Evolutionary conservation across 345 rosid genomes (phyloP), one percentile per base, ranked within the genome.

Genomic region (Populus alba): DNA sequence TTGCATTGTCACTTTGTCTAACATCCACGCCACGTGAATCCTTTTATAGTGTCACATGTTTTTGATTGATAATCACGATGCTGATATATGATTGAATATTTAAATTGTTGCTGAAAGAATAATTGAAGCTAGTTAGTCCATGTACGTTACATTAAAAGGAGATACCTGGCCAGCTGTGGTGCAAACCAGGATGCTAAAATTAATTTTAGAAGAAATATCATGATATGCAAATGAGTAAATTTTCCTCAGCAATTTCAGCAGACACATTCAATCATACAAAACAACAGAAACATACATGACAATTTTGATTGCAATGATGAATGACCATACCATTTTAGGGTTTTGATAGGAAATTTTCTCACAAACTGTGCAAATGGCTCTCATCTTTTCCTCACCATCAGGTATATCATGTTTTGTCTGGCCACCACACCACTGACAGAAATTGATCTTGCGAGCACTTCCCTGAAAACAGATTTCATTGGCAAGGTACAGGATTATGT

Each of bases 341-440:
- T 96, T 96, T 85, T 96, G 94, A 77, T 96, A 96, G 9, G 95
- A 91, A 70, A 96, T 89, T 85, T 80, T 91, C 75, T 80, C 90
- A 38, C 99, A 96, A 53, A 84, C 83, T 13, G 92, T 89, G 83
- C 99, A 96, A 80, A 94, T 90, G 74, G 98, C 97, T 86, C 98
- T 85, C 75, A 84, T 72, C 85, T 91, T 96, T 88, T 96, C 98
- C 81, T 96, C 99, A 57, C 98, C 98, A 47, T 89, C 86, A 53
- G 98, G 99, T 43, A 94, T 85, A 73, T 89, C 99, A 81, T 94
- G 91, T 85, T 94, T 96, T 22, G 95, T 91, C n/a, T 88, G 85
- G 39, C 97, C 97, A 75, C 99, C 98, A 85, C 99, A 96, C 97
- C 93, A 92, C 85, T 94, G 99, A 81, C 99, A 96, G 78, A 94